These are phyloP conservation scores for Ustilago bromivora DNA, from an alignment of 1,284 basidiomycete genomes.

Conservation along the genomic window DNA sequence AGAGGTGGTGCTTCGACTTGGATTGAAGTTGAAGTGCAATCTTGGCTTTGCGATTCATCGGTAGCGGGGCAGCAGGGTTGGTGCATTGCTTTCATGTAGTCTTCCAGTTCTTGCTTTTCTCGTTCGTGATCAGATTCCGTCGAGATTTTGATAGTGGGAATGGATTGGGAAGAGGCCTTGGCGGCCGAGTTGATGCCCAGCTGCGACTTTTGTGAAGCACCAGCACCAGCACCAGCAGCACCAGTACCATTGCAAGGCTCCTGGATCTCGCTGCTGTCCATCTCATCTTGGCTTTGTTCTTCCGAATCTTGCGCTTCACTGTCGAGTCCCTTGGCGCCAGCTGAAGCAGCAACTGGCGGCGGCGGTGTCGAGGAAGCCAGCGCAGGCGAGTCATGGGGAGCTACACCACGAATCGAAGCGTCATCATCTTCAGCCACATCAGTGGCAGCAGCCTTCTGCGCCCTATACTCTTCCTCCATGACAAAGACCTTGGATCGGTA, in stretches of 20 bases:
- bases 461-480: slow-evolving; percentile 98
- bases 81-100: slow-evolving; percentile 66
- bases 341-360: slow-evolving; percentile 11
- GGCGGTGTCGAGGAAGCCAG: slow-evolving; percentile 42
- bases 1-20: slow-evolving; percentile 65
- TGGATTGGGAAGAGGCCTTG: slow-evolving; percentile 70
- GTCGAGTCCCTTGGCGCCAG: slow-evolving; percentile 17
- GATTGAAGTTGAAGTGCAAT: slow-evolving; percentile 14
- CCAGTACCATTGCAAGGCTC: neutral
- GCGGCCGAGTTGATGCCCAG: slow-evolving; percentile 54
- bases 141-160: slow-evolving; percentile 90
- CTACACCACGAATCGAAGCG: slow-evolving; percentile 30
- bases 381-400: slow-evolving; percentile 35
- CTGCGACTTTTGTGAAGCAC: slow-evolving; percentile 20
- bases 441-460: slow-evolving; percentile 71
- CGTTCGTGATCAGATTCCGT: slow-evolving; percentile 79
- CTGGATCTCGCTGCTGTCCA: slow-evolving; percentile 35
- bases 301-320: slow-evolving; percentile 12
- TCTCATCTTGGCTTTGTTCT: slow-evolving; percentile 37
- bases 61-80: slow-evolving; percentile 1
- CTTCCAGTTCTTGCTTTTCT: slow-evolving; percentile 70
- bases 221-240: neutral
- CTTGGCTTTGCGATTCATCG: neutral
- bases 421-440: slow-evolving; percentile 34
- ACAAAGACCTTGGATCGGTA: slow-evolving; percentile 95